A percentile compares a stretch with the other conserved stretches of the same genome.
phyloP scores from a whole-genome alignment of 805 yeast genomes.

The Candida sakaeoensis region DNA sequence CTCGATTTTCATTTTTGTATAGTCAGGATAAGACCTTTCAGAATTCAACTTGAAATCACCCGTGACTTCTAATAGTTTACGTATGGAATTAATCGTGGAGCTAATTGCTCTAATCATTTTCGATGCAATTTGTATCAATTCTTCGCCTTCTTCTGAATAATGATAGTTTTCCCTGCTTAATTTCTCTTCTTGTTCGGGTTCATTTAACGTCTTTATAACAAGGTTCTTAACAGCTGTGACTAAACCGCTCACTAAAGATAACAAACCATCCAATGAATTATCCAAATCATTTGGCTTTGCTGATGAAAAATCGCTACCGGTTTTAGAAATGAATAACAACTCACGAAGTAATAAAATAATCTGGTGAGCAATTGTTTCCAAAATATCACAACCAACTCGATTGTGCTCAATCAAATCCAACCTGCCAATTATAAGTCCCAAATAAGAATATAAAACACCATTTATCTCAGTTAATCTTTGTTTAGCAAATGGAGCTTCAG shows the following conservation, averaged over 20 bases:
- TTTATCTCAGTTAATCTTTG: constrained; percentile 63
- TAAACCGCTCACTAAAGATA: constrained; percentile 59
- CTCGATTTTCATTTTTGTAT: constrained; percentile 50
- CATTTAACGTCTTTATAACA: constrained; percentile 52
- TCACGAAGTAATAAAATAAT: constrained; percentile 63
- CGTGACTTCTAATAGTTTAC: constrained; percentile 49
- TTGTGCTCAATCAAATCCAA: constrained; percentile 75
- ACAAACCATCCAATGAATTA: constrained; percentile 51
- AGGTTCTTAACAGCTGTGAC: constrained; percentile 62
- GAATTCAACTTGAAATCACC: constrained; percentile 58
- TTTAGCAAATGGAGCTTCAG: constrained; percentile 57
- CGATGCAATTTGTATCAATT: constrained; percentile 55
- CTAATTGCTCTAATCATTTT: constrained; percentile 56
- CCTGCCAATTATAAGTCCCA: constrained; percentile 70
- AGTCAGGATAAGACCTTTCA: constrained; percentile 66
- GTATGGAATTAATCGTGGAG: constrained; percentile 46
- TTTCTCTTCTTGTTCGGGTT: constrained; percentile 21
- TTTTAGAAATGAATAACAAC: constrained; percentile 55
- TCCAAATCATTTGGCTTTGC: constrained; percentile 43
- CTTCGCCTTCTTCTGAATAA: constrained; percentile 66
- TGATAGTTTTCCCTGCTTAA: constrained; percentile 33
- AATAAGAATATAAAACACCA: constrained; percentile 53
- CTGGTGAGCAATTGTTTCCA: constrained; percentile 67
- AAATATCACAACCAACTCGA: constrained; percentile 60
- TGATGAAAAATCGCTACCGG: constrained; percentile 36